Percentiles rank a stretch among this genome's conserved stretches.
phyloP scores from a whole-genome alignment of 2,329 filamentous ascomycete species.

The Aspergillus fischeri region DNA sequence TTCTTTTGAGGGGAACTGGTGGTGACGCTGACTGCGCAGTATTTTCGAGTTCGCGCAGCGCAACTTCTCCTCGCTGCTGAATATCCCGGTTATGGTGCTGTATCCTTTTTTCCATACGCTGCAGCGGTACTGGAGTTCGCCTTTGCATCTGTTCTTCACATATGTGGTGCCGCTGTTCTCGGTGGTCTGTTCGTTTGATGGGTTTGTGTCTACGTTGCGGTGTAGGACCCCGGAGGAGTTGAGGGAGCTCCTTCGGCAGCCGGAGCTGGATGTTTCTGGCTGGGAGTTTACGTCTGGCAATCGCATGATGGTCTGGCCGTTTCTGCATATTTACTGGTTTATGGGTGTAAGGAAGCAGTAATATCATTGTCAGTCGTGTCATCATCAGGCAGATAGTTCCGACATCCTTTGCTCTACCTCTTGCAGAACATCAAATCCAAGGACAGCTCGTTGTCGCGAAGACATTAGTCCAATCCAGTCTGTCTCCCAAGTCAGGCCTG shows the following conservation, averaged over 20 bases:
- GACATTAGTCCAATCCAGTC: slow-evolving; percentile 17
- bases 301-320: slow-evolving; percentile 15
- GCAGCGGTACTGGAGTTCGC: slow-evolving; percentile 43
- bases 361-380: neutral
- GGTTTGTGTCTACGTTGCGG: slow-evolving; percentile 62
- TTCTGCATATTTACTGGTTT: slow-evolving; percentile 17
- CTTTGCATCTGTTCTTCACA: slow-evolving; percentile 59
- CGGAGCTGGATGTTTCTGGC: slow-evolving; percentile 6
- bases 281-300: slow-evolving; percentile 21
- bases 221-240: slow-evolving; percentile 66
- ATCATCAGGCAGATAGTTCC: neutral
- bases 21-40: neutral
- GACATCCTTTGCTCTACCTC: neutral
- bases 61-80: slow-evolving; percentile 13
- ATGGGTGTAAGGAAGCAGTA: slow-evolving; percentile 8
- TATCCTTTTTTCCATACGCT: slow-evolving; percentile 24
- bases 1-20: neutral
- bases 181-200: slow-evolving; percentile 65
- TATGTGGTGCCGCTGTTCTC: slow-evolving; percentile 65
- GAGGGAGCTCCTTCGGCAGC: slow-evolving; percentile 50
- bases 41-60: slow-evolving; percentile 14
- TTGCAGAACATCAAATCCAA: slow-evolving; percentile 10
- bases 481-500: slow-evolving; percentile 13
- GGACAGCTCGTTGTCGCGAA: slow-evolving; percentile 7
- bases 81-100: slow-evolving; percentile 27